A percentile compares a stretch with the other conserved stretches of the same genome.
Evolutionary conservation across 2,329 filamentous ascomycete genomes (phyloP).

Genomic region (Achaetomium macrosporum): DNA sequence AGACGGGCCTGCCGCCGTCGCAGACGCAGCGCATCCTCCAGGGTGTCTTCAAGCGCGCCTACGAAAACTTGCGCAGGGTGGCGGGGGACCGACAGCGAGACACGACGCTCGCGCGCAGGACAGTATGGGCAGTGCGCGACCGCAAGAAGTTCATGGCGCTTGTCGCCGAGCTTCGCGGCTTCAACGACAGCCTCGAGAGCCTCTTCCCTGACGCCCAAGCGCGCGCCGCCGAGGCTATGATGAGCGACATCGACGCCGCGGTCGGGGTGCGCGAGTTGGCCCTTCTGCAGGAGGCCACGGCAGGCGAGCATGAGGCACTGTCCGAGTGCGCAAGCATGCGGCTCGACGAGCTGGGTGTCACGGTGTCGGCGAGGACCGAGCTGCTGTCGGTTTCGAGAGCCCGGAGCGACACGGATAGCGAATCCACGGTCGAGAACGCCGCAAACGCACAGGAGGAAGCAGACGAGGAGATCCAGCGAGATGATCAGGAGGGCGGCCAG

Average conservation of each 20-base stretch:
- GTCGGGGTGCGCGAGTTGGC: too few relatives aligned
- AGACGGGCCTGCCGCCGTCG: not conserved
- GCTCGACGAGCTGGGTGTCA: too few relatives aligned
- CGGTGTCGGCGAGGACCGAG: too few relatives aligned
- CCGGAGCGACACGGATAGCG: too few relatives aligned
- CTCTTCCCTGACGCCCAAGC: conserved; percentile 5
- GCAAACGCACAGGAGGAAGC: too few relatives aligned
- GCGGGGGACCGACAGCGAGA: not conserved
- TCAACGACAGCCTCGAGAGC: conserved; percentile 10
- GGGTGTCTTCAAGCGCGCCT: conserved; percentile 7
- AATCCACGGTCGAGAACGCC: too few relatives aligned
- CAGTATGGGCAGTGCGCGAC: conserved; percentile 3
- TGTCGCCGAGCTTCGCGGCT: conserved; percentile 3
- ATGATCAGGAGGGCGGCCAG: too few relatives aligned
- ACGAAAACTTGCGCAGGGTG: conserved; percentile 1
- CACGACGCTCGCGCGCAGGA: not conserved
- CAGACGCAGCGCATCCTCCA: conserved; percentile 2
- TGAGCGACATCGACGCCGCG: not conserved
- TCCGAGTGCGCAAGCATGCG: too few relatives aligned
- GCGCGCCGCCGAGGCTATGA: not conserved
- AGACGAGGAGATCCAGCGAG: too few relatives aligned
- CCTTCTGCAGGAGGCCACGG: too few relatives aligned
- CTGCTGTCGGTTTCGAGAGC: too few relatives aligned
- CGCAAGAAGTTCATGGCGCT: not conserved
- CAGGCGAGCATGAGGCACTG: too few relatives aligned